Percentiles rank a stretch among this genome's conserved stretches.
Evolutionary conservation across 148 eudicot species (phyloP).

Genomic region (Nepenthes mirabilis): DNA sequence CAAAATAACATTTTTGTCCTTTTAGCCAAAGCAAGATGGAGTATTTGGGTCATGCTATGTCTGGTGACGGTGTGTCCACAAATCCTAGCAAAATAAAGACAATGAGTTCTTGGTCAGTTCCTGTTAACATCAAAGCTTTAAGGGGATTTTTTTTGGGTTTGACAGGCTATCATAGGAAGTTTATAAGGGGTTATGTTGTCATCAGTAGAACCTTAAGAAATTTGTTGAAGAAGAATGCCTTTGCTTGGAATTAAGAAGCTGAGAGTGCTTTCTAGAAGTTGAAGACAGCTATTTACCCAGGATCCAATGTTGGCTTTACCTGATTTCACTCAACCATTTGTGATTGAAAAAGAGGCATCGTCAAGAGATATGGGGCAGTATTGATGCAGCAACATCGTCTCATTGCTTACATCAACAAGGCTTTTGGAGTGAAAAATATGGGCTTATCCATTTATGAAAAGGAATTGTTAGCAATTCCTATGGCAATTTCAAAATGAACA

Average conservation of each 20-base stretch:
- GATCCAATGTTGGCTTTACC: background rate
- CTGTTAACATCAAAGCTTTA: background rate
- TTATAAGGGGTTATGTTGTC: background rate
- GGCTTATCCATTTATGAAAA: background rate
- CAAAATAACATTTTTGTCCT: background rate
- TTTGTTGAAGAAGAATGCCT: background rate
- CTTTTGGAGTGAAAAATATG: background rate
- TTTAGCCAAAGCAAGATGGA: background rate
- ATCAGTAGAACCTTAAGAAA: background rate
- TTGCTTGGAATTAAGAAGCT: background rate
- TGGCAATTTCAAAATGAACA: background rate
- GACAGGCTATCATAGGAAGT: background rate
- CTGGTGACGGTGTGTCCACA: background rate
- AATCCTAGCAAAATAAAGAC: background rate
- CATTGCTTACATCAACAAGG: background rate
- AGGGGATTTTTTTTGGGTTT: background rate
- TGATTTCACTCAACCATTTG: background rate
- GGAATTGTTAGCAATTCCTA: background rate
- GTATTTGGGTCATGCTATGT: background rate
- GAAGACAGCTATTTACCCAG: background rate
- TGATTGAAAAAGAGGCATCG: background rate
- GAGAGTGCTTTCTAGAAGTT: background rate
- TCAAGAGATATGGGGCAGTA: background rate
- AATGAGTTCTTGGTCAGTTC: background rate
- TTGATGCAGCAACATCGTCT: background rate